phyloP scores from a whole-genome alignment of 1,284 basidiomycete genomes.

The Rhodotorula sp. region DNA sequence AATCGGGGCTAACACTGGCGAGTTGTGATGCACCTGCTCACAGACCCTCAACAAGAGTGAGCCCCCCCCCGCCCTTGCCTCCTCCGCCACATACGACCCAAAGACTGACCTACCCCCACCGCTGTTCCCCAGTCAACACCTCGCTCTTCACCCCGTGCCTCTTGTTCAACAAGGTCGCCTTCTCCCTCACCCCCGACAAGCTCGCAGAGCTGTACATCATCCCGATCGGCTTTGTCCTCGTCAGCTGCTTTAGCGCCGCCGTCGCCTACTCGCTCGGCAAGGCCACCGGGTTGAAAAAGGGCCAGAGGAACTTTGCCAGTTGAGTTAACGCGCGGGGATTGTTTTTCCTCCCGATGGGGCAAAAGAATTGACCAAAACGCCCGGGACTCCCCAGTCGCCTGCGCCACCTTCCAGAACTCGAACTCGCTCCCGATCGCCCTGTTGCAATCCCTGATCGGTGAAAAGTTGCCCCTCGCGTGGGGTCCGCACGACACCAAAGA shows the following conservation, averaged over 20 bases:
- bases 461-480: constrained; percentile 44
- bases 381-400: background rate
- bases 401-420: constrained; percentile 11
- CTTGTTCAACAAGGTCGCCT: constrained; percentile 53
- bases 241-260: constrained; percentile 48
- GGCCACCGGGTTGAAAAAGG: constrained; percentile 46
- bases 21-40: background rate
- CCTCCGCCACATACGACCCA: background rate
- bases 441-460: constrained; percentile 51
- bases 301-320: constrained; percentile 51
- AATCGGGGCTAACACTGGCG: background rate
- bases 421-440: constrained; percentile 35
- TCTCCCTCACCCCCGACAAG: constrained; percentile 51
- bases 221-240: constrained; percentile 51
- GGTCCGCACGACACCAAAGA: constrained; percentile 44
- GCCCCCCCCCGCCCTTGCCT: background rate
- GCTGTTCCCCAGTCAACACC: constrained; percentile 24
- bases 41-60: constrained; percentile 38
- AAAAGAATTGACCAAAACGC: too few relatives aligned
- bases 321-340: constrained; percentile 11
- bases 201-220: constrained; percentile 49
- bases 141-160: constrained; percentile 45
- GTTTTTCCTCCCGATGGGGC: too few relatives aligned
- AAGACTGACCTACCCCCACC: background rate
- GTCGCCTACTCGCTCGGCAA: constrained; percentile 47